Conservation (phyloP, 768 basidiomycete species). For the Tylopilus plumbeoviolaceoides region DNA sequence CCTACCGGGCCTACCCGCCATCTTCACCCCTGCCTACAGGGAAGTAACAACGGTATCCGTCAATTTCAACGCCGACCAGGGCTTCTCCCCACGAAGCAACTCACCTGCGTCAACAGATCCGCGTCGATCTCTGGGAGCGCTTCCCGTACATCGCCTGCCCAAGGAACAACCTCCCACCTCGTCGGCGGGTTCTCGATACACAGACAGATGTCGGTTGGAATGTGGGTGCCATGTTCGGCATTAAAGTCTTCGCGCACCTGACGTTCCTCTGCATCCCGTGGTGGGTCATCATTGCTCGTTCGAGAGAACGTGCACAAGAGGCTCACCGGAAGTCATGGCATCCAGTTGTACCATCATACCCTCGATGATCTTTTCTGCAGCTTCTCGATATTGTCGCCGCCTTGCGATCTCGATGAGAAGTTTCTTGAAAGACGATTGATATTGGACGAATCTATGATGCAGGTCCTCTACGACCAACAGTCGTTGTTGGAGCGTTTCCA, state of each 20-base stretch:
- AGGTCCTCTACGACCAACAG: constrained; percentile 60
- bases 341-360: constrained; percentile 64
- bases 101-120: constrained; percentile 56
- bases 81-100: neutral
- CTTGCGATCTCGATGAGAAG: constrained; percentile 71
- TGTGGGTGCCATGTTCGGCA: constrained; percentile 62
- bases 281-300: too few species aligned
- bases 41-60: neutral
- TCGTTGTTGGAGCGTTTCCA: constrained; percentile 56
- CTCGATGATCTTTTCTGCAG: constrained; percentile 57
- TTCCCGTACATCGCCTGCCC: constrained; percentile 51
- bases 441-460: constrained; percentile 61
- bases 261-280: constrained; percentile 54
- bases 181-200: constrained; percentile 74
- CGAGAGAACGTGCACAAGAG: too few species aligned
- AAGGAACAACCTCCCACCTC: constrained; percentile 63
- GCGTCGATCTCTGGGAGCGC: constrained; percentile 56
- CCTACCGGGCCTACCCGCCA: neutral
- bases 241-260: constrained; percentile 65
- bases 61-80: neutral
- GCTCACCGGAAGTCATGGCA: constrained; percentile 61
- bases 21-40: constrained; percentile 31
- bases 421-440: constrained; percentile 70
- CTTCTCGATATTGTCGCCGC: constrained; percentile 62
- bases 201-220: constrained; percentile 78